Evolutionary conservation across 257 asterid genomes (phyloP).

Genomic region (Penstemon davidsonii): DNA sequence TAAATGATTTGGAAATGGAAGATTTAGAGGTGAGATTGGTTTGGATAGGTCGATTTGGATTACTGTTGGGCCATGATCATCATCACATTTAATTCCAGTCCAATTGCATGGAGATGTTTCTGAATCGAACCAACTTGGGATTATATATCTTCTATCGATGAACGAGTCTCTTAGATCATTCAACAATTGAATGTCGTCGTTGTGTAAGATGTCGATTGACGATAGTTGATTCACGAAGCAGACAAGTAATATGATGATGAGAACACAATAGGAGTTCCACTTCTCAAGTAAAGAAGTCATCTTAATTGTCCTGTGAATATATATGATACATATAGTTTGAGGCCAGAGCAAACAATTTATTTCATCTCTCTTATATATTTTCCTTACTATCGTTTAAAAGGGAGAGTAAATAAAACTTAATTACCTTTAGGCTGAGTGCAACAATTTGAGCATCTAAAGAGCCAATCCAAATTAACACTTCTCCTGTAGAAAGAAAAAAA

Average conservation of each 20-base stretch:
- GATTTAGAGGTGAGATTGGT: slow-evolving; percentile 34
- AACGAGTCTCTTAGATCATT: slow-evolving; percentile 44
- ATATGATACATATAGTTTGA: neutral
- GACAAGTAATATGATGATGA: slow-evolving; percentile 32
- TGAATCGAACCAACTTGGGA: slow-evolving; percentile 52
- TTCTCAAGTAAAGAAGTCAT: slow-evolving; percentile 17
- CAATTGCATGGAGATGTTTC: slow-evolving; percentile 57
- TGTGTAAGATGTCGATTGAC: slow-evolving; percentile 26
- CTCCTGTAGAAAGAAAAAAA: neutral
- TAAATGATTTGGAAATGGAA: slow-evolving; percentile 48
- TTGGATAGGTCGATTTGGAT: slow-evolving; percentile 42
- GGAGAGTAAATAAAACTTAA: neutral
- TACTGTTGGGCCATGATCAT: slow-evolving; percentile 37
- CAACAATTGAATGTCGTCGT: slow-evolving; percentile 38
- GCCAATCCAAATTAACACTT: neutral
- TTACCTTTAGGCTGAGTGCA: neutral
- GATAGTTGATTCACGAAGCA: slow-evolving; percentile 20
- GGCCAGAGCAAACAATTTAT: neutral
- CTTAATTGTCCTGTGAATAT: neutral
- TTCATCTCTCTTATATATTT: neutral
- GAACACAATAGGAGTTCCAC: slow-evolving; percentile 23
- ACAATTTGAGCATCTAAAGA: neutral
- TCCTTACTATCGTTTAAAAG: neutral
- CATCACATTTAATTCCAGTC: slow-evolving; percentile 67
- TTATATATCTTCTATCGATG: slow-evolving; percentile 25